Conservation (phyloP, 768 basidiomycete genomes). For the Bullera alba region DNA sequence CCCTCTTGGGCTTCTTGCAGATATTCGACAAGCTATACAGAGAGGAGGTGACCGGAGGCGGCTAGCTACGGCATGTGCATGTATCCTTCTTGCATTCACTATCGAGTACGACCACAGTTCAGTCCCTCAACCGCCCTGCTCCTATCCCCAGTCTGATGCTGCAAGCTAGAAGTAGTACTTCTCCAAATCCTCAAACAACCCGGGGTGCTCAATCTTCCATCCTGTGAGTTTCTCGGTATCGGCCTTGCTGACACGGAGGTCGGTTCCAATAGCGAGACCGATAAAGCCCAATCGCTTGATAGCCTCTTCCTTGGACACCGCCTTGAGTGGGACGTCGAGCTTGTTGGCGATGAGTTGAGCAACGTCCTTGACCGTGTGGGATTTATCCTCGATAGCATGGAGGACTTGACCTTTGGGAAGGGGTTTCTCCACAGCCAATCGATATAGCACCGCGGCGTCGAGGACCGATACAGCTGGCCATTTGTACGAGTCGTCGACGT, state of each 20-base stretch:
- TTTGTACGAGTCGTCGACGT: conserved; percentile 8
- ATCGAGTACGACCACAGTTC: too few relatives aligned
- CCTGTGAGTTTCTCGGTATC: conserved; percentile 21
- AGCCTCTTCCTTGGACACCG: conserved; percentile 7
- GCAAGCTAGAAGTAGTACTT: neutral
- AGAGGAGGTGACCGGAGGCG: too few relatives aligned
- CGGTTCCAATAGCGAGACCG: neutral
- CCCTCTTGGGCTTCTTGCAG: too few relatives aligned
- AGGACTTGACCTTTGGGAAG: neutral
- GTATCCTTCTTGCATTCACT: too few relatives aligned
- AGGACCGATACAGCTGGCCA: conserved; percentile 27
- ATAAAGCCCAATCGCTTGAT: conserved; percentile 11
- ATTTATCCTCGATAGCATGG: conserved; percentile 20
- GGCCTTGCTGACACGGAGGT: neutral
- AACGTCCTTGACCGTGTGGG: conserved; percentile 7
- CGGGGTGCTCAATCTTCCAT: conserved; percentile 18
- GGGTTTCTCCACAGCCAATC: conserved; percentile 24
- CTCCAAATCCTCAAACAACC: conserved; percentile 18
- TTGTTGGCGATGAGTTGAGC: conserved; percentile 12
- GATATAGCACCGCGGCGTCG: conserved; percentile 26
- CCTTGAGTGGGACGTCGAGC: conserved; percentile 7
- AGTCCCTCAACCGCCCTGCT: too few relatives aligned
- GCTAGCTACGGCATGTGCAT: too few relatives aligned
- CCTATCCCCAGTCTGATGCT: too few relatives aligned
- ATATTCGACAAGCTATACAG: too few relatives aligned